Percentiles rank a stretch among this genome's conserved stretches.
These are phyloP conservation scores for Rhodotorula sp. DNA, from an alignment of 1,284 basidiomycete genomes.

Conservation along the genomic window DNA sequence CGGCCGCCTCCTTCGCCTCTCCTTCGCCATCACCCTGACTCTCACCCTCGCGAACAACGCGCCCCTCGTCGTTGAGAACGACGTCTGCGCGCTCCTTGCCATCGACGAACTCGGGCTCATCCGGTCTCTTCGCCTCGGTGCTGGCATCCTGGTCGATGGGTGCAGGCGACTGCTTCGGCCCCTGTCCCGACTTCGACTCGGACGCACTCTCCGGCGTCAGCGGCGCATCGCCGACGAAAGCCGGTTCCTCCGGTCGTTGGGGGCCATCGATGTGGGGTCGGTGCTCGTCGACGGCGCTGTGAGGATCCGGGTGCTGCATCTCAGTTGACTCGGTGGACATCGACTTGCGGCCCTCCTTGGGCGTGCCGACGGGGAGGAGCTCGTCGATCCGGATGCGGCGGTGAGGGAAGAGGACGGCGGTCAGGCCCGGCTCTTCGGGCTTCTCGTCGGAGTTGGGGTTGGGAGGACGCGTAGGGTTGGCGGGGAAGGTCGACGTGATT, in stretches of 20 bases:
- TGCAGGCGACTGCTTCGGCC: slow-evolving; percentile 30
- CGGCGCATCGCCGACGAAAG: slow-evolving; percentile 23
- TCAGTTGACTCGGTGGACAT: not conserved
- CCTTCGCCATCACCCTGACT: slow-evolving; percentile 41
- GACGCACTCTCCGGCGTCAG: slow-evolving; percentile 16
- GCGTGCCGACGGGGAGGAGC: slow-evolving; percentile 53
- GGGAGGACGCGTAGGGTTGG: slow-evolving; percentile 44
- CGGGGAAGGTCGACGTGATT: slow-evolving; percentile 90
- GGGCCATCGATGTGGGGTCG: slow-evolving; percentile 23
- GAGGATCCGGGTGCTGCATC: not conserved
- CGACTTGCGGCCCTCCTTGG: too few species aligned
- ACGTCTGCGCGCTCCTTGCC: slow-evolving; percentile 34
- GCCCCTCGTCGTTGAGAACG: slow-evolving; percentile 35
- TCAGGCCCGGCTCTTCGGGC: slow-evolving; percentile 69
- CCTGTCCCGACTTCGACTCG: slow-evolving; percentile 2
- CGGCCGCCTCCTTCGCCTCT: slow-evolving; percentile 42
- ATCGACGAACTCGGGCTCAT: slow-evolving; percentile 52
- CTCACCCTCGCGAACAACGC: slow-evolving; percentile 37
- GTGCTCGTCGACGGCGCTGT: slow-evolving; percentile 6
- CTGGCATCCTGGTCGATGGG: not conserved
- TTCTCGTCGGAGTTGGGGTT: slow-evolving; percentile 45
- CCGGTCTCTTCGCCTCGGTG: slow-evolving; percentile 52
- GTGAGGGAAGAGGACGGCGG: slow-evolving; percentile 93
- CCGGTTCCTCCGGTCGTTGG: slow-evolving; percentile 15
- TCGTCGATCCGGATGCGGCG: slow-evolving; percentile 88